Evolutionary conservation across 1,139 yeast species (phyloP), one percentile per base, ranked within the genome.

Genomic region (Lizanozyma gosingica): DNA sequence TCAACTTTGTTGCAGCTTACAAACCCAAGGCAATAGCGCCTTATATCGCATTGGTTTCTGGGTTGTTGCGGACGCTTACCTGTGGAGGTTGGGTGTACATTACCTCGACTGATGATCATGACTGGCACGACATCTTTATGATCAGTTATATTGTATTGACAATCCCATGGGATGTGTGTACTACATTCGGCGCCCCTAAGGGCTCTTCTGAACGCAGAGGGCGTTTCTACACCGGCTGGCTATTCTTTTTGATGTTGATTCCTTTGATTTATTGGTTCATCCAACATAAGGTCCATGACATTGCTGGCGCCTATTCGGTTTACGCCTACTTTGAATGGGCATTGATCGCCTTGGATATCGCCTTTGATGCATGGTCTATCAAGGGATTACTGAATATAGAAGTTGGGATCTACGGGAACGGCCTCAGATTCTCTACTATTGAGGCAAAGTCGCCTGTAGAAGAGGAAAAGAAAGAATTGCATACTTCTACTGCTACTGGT

Each of bases 81-180:
- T 92, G 98, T 55, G 98, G 98, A 51, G 97, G 97, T 11, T 92
- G 97, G 97, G 95, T 94, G 14, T 92, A 92, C 56, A 83, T 92
- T 48, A 92, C 98, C 1, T 85, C 95, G 8, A 87, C 97, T 1
- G 98, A 92, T 58, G 96, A 92, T 57, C 98, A 90, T 54, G 96
- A 90, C 62, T 82, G 83, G 69, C 98, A 92, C 58, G 97, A 92
- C 55, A 79, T 92, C 40, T 90, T 90, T 59, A 92, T 92, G 98
- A 87, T 92, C 48, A 59, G 83, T 33, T 92, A 92, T 62, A 83
- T 92, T 46, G 75, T 88, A 1, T 71, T 92, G 51, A 90, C 97
- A 2, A 69, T 90, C 36, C 98, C 98, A 3, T 92, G 97, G 97
- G 83, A 87, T 36, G 61, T 80, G 14, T 63, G 80, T 39, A 75